Conservation (phyloP, 495 filamentous ascomycete species). For the Aspergillus avenaceus region DNA sequence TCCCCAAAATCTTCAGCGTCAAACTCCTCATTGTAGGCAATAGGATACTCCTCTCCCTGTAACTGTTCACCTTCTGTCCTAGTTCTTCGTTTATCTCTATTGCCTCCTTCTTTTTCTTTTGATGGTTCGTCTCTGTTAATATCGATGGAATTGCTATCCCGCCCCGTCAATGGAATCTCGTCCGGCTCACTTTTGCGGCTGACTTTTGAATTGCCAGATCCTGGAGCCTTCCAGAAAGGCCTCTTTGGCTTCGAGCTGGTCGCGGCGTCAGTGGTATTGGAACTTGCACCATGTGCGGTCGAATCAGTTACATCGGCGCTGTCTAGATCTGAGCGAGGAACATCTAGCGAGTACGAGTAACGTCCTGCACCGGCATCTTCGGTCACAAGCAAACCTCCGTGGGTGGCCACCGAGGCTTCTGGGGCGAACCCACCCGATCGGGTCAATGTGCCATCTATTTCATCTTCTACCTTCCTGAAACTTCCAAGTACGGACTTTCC, state of each 20-base stretch:
- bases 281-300: neutral
- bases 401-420: neutral
- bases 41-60: conserved; percentile 59
- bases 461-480: conserved; percentile 41
- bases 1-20: conserved; percentile 61
- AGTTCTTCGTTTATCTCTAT: conserved; percentile 13
- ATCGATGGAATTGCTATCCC: conserved; percentile 19
- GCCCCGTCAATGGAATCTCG: conserved; percentile 36
- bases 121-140: conserved; percentile 17
- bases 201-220: conserved; percentile 29
- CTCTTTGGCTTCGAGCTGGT: conserved; percentile 26
- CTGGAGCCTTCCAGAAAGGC: conserved; percentile 42
- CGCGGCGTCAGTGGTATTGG: conserved; percentile 2
- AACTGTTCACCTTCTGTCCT: conserved; percentile 33
- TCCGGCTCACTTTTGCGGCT: conserved; percentile 25
- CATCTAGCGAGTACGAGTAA: neutral
- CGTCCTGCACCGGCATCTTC: neutral
- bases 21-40: conserved; percentile 63
- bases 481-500: conserved; percentile 53
- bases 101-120: conserved; percentile 13
- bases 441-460: conserved; percentile 44
- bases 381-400: neutral
- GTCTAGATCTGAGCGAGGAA: neutral
- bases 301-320: neutral
- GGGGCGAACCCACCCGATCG: conserved; percentile 50